phyloP scores from a whole-genome alignment of 2,329 filamentous ascomycete genomes.

The Plenodomus biglobosus region DNA sequence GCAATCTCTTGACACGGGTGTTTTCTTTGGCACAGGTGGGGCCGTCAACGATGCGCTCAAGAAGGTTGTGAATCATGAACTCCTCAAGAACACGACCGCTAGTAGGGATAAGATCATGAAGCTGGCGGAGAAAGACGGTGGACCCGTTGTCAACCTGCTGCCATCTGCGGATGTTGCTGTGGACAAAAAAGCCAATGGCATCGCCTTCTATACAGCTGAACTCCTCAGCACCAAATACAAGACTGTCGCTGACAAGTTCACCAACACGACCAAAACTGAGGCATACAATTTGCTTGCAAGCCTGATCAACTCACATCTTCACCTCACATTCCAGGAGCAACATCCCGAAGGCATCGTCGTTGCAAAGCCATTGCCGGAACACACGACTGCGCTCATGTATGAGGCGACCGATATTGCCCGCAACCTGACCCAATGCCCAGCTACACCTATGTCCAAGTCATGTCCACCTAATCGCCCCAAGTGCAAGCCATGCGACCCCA shows the following conservation, averaged over 20 bases:
- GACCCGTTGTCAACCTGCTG: slow-evolving; percentile 61
- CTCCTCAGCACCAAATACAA: slow-evolving; percentile 66
- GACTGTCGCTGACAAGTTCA: slow-evolving; percentile 64
- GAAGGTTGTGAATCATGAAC: slow-evolving; percentile 45
- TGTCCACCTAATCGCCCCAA: slow-evolving; percentile 80
- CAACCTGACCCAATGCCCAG: slow-evolving; percentile 73
- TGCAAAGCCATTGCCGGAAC: slow-evolving; percentile 74
- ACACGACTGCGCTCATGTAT: slow-evolving; percentile 71
- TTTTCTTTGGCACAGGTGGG: slow-evolving; percentile 71
- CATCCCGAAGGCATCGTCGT: slow-evolving; percentile 78
- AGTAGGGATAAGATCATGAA: slow-evolving; percentile 63
- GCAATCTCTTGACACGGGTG: slow-evolving; percentile 67
- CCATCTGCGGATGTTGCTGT: slow-evolving; percentile 62
- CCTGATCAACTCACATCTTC: slow-evolving; percentile 82
- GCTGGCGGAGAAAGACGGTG: slow-evolving; percentile 55
- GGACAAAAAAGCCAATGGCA: slow-evolving; percentile 64
- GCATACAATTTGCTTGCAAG: slow-evolving; percentile 68
- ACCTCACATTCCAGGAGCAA: slow-evolving; percentile 78
- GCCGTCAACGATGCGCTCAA: slow-evolving; percentile 48
- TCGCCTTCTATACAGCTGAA: slow-evolving; percentile 75
- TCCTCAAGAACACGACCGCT: slow-evolving; percentile 59
- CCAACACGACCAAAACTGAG: slow-evolving; percentile 54
- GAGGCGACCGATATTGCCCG: slow-evolving; percentile 72
- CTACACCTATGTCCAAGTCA: slow-evolving; percentile 69
- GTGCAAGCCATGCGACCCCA: slow-evolving; percentile 70